Percentiles rank a stretch among this genome's conserved stretches.
These are phyloP conservation scores for Penicillium waksmanii DNA, from an alignment of 495 filamentous ascomycete genomes.

Conservation along the genomic window DNA sequence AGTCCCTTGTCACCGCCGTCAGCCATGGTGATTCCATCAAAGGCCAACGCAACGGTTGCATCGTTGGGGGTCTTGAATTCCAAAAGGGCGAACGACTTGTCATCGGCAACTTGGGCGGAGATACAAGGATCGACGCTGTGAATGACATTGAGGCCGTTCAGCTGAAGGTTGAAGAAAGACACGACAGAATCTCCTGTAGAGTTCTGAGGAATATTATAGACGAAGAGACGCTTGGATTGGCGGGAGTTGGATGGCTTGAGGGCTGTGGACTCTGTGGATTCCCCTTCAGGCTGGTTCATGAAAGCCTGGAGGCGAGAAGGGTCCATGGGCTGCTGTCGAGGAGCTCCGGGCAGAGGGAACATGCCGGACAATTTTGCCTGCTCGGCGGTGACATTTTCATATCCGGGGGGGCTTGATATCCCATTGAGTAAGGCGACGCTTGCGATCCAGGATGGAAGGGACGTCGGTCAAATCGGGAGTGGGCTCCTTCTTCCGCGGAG, in stretches of 20 bases:
- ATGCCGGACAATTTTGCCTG: slow-evolving; percentile 98
- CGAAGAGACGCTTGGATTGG: slow-evolving; percentile 88
- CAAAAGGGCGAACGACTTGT: slow-evolving; percentile 77
- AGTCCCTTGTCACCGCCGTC: slow-evolving; percentile 67
- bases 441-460: slow-evolving; percentile 74
- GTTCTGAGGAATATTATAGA: slow-evolving; percentile 74
- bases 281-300: slow-evolving; percentile 79
- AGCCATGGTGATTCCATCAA: slow-evolving; percentile 89
- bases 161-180: slow-evolving; percentile 92
- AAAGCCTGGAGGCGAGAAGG: slow-evolving; percentile 92
- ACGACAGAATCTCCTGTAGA: slow-evolving; percentile 72
- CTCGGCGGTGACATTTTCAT: slow-evolving; percentile 98
- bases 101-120: slow-evolving; percentile 77
- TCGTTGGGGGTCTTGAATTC: slow-evolving; percentile 90
- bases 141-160: slow-evolving; percentile 92
- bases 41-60: slow-evolving; percentile 85
- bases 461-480: slow-evolving; percentile 93
- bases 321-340: slow-evolving; percentile 95
- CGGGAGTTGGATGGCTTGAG: slow-evolving; percentile 91
- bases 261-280: slow-evolving; percentile 70
- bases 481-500: slow-evolving; percentile 88
- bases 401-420: slow-evolving; percentile 97
- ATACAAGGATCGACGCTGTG: slow-evolving; percentile 84
- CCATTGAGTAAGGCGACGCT: slow-evolving; percentile 95
- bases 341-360: slow-evolving; percentile 97